phyloP scores from a whole-genome alignment of 2,329 filamentous ascomycete genomes.

The Verticillium klebahnii region DNA sequence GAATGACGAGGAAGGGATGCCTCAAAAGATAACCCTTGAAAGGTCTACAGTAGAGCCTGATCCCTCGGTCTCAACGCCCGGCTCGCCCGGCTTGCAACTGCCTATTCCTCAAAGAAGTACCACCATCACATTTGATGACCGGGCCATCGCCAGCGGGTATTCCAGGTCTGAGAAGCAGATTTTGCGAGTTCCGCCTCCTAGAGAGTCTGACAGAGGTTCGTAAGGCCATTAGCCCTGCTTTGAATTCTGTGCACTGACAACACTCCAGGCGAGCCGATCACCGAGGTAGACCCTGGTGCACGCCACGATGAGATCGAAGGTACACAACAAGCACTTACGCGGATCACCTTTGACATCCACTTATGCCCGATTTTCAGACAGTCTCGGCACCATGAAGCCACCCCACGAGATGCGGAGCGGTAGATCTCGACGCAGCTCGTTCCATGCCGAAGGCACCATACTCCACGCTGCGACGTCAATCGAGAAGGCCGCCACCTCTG shows the following conservation, averaged over 20 bases:
- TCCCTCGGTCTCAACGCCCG: too few relatives aligned
- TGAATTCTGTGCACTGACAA: not conserved
- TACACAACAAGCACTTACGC: not conserved
- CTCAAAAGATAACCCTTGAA: not conserved
- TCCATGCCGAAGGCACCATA: slow-evolving; percentile 7
- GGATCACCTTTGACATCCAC: not conserved
- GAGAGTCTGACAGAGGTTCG: slow-evolving; percentile 5
- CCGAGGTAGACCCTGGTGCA: not conserved
- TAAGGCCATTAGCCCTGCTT: not conserved
- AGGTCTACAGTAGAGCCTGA: too few relatives aligned
- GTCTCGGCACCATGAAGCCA: not conserved
- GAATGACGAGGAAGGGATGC: not conserved
- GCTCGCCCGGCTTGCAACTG: too few relatives aligned
- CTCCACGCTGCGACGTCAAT: slow-evolving; percentile 8
- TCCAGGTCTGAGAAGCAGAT: not conserved
- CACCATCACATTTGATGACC: not conserved
- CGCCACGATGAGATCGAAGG: not conserved
- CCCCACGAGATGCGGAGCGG: not conserved
- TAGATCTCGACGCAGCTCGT: not conserved
- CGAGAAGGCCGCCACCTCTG: slow-evolving; percentile 10
- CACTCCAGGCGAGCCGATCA: not conserved
- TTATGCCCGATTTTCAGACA: not conserved
- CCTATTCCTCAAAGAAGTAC: not conserved
- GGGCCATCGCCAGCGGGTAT: not conserved
- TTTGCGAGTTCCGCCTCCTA: slow-evolving; percentile 2